Conservation (phyloP, 148 eudicot genomes). For the Silene latifolia region DNA sequence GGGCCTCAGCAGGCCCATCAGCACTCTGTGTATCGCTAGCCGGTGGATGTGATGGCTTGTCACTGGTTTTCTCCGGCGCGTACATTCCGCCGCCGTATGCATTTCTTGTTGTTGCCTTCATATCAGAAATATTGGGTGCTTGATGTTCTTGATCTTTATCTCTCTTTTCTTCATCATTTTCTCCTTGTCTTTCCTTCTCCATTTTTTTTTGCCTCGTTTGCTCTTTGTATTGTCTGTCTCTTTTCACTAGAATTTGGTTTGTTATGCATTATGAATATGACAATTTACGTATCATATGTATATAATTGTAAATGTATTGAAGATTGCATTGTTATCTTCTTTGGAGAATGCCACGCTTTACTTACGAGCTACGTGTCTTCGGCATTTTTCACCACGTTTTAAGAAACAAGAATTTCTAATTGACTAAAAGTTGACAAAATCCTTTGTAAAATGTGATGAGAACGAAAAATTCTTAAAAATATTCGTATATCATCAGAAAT, state of each 20-base stretch:
- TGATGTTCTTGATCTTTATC: conserved; percentile 14
- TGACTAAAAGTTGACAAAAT: neutral
- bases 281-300: no score
- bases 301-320: no score
- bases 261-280: no score
- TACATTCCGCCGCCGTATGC: conserved; percentile 92
- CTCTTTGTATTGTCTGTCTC: neutral
- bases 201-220: neutral
- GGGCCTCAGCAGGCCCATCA: conserved; percentile 55
- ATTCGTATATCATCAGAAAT: no score
- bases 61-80: conserved; percentile 27
- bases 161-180: neutral
- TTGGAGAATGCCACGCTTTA: conserved; percentile 3
- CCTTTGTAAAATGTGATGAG: no score
- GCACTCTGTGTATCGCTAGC: conserved; percentile 79
- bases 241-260: neutral
- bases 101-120: conserved; percentile 49
- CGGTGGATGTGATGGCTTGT: conserved; percentile 23
- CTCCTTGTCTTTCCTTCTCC: neutral
- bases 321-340: neutral
- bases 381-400: neutral
- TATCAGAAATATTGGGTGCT: conserved; percentile 35
- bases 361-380: neutral
- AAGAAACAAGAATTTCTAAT: neutral
- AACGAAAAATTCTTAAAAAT: no score